Conservation (phyloP, 331 rosid species). For the Malus hybrid region DNA sequence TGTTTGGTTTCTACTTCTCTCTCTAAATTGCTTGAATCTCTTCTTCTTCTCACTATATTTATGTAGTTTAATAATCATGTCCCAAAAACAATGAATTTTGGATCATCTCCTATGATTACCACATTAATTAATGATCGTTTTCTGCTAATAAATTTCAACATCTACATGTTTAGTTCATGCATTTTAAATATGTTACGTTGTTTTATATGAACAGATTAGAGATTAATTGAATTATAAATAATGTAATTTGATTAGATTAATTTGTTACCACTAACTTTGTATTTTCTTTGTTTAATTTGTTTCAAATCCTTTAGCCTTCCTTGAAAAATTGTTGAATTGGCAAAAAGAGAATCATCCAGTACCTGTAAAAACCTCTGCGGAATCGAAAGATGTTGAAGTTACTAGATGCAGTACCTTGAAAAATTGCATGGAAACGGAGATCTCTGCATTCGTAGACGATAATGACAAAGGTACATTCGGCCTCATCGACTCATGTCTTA, state of each 20-base stretch:
- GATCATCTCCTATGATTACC: background rate
- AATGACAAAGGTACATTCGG: conserved; percentile 27
- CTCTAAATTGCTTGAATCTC: too few species aligned
- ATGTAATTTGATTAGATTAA: background rate
- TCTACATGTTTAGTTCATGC: background rate
- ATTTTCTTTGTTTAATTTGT: background rate
- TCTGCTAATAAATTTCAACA: background rate
- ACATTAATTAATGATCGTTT: background rate
- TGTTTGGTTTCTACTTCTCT: too few species aligned
- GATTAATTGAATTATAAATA: too few species aligned
- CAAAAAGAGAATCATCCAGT: conserved; percentile 1
- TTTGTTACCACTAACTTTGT: background rate
- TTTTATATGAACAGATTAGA: background rate
- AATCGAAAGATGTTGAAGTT: conserved; percentile 7
- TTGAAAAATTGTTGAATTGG: conserved; percentile 38
- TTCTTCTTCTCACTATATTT: too few species aligned
- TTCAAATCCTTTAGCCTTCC: conserved; percentile 37
- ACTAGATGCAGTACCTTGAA: background rate
- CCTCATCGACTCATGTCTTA: background rate
- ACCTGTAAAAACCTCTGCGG: background rate
- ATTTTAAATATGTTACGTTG: background rate
- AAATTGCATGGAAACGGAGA: conserved; percentile 13
- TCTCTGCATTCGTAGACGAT: conserved; percentile 12
- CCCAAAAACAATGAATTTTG: background rate
- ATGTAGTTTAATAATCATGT: too few species aligned